A percentile compares a stretch with the other conserved stretches of the same genome.
Evolutionary conservation across 305 asterid species (phyloP).

Genomic region (Rubia balearica): DNA sequence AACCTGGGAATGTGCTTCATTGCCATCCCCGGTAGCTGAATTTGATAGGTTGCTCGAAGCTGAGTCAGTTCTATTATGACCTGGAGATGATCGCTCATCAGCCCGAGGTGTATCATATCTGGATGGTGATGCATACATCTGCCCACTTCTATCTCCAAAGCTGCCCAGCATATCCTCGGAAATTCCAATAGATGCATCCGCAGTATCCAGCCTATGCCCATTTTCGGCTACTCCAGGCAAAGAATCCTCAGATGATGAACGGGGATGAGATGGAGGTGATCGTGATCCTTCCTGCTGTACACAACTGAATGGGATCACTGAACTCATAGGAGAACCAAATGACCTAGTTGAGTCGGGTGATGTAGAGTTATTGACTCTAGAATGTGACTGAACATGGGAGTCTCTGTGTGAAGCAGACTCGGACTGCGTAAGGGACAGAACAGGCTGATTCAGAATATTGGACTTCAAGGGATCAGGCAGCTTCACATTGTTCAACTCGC

Average conservation of each 20-base stretch:
- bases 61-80: conserved; percentile 62
- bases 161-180: conserved; percentile 51
- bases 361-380: conserved; percentile 37
- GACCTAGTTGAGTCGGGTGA: conserved; percentile 46
- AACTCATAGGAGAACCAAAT: conserved; percentile 44
- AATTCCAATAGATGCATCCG: conserved; percentile 38
- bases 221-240: conserved; percentile 41
- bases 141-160: conserved; percentile 52
- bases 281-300: conserved; percentile 33
- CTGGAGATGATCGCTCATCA: conserved; percentile 36
- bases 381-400: conserved; percentile 21
- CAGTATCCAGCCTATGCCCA: conserved; percentile 42
- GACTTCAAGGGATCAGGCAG: conserved; percentile 67
- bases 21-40: conserved; percentile 54
- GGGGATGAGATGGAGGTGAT: conserved; percentile 53
- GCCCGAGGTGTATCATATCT: conserved; percentile 34
- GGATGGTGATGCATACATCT: conserved; percentile 35
- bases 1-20: conserved; percentile 43
- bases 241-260: conserved; percentile 61
- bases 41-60: conserved; percentile 55
- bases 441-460: conserved; percentile 51
- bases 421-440: conserved; percentile 50
- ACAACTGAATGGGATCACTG: conserved; percentile 36
- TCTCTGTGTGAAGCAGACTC: conserved; percentile 45
- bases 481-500: conserved; percentile 64